Conservation (phyloP, 768 basidiomycete genomes). For the Suillus luteus region DNA sequence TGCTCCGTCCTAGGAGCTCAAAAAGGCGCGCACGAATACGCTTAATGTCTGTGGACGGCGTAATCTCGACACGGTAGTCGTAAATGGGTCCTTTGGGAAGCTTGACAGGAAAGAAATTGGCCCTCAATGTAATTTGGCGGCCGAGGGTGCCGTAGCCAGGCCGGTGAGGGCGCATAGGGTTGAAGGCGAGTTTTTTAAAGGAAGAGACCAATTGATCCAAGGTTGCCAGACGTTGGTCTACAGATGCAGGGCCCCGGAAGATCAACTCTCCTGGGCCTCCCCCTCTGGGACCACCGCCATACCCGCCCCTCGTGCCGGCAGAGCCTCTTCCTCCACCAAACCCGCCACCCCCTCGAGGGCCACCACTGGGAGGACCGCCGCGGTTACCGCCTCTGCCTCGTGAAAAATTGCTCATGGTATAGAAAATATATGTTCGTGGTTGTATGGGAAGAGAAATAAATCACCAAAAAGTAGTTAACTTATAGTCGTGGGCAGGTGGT, state of each 20-base stretch:
- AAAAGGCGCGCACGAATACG: conserved; percentile 45
- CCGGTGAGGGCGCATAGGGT: conserved; percentile 43
- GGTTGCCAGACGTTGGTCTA: conserved; percentile 36
- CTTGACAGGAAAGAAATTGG: conserved; percentile 52
- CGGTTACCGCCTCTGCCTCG: conserved; percentile 20
- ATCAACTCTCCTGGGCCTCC: conserved; percentile 28
- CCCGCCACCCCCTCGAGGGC: conserved; percentile 21
- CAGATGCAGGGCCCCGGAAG: conserved; percentile 33
- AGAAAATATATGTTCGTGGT: neutral
- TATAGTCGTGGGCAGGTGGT: neutral
- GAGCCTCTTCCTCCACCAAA: conserved; percentile 19
- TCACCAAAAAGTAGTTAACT: neutral
- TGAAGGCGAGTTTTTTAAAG: conserved; percentile 32
- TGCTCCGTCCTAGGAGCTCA: conserved; percentile 42
- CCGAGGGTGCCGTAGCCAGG: conserved; percentile 50
- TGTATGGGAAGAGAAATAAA: neutral
- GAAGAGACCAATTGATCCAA: conserved; percentile 30
- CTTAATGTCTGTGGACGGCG: conserved; percentile 37
- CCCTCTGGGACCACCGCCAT: conserved; percentile 30
- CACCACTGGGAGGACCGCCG: conserved; percentile 16
- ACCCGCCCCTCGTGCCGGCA: conserved; percentile 22
- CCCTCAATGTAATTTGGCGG: conserved; percentile 40
- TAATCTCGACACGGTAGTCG: conserved; percentile 46
- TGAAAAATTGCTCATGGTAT: conserved; percentile 2
- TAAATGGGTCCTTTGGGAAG: conserved; percentile 43